These are phyloP conservation scores for Fagus crenata DNA, from an alignment of 306 rosid genomes.

Conservation along the genomic window DNA sequence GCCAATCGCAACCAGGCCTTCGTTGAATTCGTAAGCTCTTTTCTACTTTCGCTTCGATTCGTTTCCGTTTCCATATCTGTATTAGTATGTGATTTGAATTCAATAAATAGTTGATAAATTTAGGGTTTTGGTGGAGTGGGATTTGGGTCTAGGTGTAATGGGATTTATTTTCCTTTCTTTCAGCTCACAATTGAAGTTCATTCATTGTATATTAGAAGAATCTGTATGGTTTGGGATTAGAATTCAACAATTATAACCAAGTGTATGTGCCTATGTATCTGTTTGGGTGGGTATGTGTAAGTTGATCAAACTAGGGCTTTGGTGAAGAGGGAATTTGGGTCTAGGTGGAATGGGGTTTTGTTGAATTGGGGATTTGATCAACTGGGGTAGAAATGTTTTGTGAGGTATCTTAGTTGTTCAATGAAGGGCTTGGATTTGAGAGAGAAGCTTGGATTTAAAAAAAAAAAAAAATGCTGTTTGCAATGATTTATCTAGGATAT, in stretches of 20 bases:
- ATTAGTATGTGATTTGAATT: too few relatives aligned
- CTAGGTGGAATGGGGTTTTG: background rate
- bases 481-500: background rate
- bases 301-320: background rate
- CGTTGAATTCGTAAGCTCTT: conserved; percentile 67
- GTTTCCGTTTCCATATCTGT: background rate
- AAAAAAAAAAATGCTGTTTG: background rate
- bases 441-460: background rate
- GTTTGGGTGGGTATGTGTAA: background rate
- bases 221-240: background rate
- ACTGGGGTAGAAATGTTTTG: background rate
- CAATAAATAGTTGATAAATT: too few relatives aligned
- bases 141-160: too few relatives aligned
- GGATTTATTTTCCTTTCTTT: background rate
- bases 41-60: background rate
- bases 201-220: background rate
- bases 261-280: background rate
- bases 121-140: too few relatives aligned
- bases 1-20: conserved; percentile 95
- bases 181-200: background rate
- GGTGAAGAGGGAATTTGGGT: background rate
- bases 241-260: background rate
- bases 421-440: background rate
- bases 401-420: background rate
- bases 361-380: background rate